Percentiles rank a stretch among this genome's conserved stretches.
These are phyloP conservation scores for Penicillium oxalicum DNA, from an alignment of 2,329 filamentous ascomycete species.

Conservation along the genomic window DNA sequence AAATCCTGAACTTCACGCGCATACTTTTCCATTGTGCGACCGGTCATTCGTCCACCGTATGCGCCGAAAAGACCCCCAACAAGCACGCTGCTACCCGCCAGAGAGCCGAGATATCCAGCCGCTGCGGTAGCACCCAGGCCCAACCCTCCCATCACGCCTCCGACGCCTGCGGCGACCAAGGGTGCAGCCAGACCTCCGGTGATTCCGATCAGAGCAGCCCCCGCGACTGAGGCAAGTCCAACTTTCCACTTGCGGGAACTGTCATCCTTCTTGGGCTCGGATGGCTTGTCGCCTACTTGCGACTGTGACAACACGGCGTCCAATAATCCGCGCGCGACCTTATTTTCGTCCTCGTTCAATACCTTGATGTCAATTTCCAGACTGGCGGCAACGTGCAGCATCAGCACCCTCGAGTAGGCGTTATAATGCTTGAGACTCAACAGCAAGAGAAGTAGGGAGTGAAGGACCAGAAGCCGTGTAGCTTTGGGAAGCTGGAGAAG, in stretches of 20 bases:
- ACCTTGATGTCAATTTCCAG: constrained; percentile 61
- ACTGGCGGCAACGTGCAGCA: constrained; percentile 65
- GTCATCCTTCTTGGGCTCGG: constrained; percentile 62
- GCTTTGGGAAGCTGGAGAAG: constrained; percentile 40
- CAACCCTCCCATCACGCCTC: constrained; percentile 68
- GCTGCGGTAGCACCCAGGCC: constrained; percentile 69
- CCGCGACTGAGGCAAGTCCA: constrained; percentile 78
- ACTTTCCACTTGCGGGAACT: constrained; percentile 70
- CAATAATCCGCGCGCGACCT: constrained; percentile 68
- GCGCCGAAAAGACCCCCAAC: constrained; percentile 86
- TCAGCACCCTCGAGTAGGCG: constrained; percentile 64
- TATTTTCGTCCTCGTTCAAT: constrained; percentile 65
- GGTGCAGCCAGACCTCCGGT: constrained; percentile 75
- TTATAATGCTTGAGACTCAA: constrained; percentile 73
- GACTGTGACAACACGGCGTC: constrained; percentile 71
- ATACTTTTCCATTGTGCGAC: constrained; percentile 84
- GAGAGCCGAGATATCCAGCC: constrained; percentile 69
- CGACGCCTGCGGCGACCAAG: constrained; percentile 71
- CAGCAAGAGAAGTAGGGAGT: constrained; percentile 65
- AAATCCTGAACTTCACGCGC: constrained; percentile 83
- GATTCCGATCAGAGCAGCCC: constrained; percentile 76
- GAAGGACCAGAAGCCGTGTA: constrained; percentile 60
- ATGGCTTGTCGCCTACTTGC: constrained; percentile 69
- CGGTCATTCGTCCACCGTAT: constrained; percentile 77
- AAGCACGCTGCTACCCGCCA: constrained; percentile 72